Conservation (phyloP, 1,139 yeast species). For the Taphrina populina region DNA sequence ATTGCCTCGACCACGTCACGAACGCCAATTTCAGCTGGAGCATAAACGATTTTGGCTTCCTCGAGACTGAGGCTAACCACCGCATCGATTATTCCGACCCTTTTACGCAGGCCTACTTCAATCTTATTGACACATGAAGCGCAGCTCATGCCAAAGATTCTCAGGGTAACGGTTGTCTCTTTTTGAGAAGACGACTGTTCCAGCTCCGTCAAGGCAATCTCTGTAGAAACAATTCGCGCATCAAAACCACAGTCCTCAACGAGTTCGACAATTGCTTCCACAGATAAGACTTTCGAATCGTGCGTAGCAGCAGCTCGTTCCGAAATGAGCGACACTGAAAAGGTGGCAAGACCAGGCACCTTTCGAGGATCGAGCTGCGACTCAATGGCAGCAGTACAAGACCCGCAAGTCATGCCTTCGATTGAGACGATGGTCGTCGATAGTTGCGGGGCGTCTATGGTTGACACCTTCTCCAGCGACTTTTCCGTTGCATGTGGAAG, state of each 20-base stretch:
- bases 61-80: slow-evolving; percentile 73
- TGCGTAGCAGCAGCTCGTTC: slow-evolving; percentile 28
- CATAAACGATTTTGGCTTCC: slow-evolving; percentile 60
- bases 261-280: slow-evolving; percentile 16
- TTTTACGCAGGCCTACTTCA: slow-evolving; percentile 53
- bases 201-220: neutral
- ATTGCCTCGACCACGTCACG: slow-evolving; percentile 60
- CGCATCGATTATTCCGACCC: slow-evolving; percentile 54
- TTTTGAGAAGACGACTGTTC: neutral
- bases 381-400: slow-evolving; percentile 69
- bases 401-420: slow-evolving; percentile 84
- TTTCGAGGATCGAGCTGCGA: slow-evolving; percentile 47
- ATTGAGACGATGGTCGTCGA: slow-evolving; percentile 40
- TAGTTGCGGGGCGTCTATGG: neutral
- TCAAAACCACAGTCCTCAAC: slow-evolving; percentile 38
- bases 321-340: slow-evolving; percentile 13
- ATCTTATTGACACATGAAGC: slow-evolving; percentile 74
- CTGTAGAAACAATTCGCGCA: slow-evolving; percentile 17
- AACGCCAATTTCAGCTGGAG: slow-evolving; percentile 43
- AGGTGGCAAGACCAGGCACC: slow-evolving; percentile 18
- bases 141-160: slow-evolving; percentile 79
- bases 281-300: slow-evolving; percentile 1
- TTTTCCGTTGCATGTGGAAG: neutral
- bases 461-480: neutral
- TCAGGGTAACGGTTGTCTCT: slow-evolving; percentile 37